phyloP scores from a whole-genome alignment of 75 land plant species.

The Isoetes taiwanensis region DNA sequence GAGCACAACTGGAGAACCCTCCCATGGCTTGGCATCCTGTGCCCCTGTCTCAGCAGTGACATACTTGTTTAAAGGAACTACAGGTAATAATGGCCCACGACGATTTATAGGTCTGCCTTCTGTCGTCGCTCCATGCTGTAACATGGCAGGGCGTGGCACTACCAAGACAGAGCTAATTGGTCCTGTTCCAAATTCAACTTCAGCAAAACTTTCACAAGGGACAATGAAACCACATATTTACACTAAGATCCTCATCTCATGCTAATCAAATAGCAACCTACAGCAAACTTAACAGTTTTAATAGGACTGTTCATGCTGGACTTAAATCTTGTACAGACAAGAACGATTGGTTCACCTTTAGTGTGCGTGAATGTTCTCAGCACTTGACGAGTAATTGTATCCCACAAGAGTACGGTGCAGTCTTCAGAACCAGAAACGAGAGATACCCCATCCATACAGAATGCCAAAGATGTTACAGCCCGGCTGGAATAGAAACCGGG shows the following conservation, averaged over 20 bases:
- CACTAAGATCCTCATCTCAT: background rate
- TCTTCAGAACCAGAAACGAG: conserved; percentile 86
- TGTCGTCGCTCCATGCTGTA: conserved; percentile 14
- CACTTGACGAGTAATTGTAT: conserved; percentile 39
- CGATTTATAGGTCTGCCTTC: conserved; percentile 20
- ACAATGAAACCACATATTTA: too few species aligned
- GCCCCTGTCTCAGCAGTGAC: conserved; percentile 18
- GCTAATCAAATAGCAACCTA: background rate
- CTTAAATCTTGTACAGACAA: too few species aligned
- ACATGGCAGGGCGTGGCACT: conserved; percentile 17
- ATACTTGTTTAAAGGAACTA: conserved; percentile 57
- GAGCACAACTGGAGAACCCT: conserved; percentile 28
- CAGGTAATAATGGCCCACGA: conserved; percentile 13
- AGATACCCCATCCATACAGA: conserved; percentile 50
- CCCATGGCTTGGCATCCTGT: conserved; percentile 19
- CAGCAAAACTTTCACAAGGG: too few species aligned
- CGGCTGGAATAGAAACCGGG: too few species aligned
- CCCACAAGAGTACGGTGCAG: conserved; percentile 71
- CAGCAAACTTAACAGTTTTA: background rate
- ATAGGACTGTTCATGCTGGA: too few species aligned
- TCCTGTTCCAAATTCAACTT: conserved; percentile 9
- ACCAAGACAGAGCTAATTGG: conserved; percentile 26
- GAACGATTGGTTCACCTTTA: conserved; percentile 31
- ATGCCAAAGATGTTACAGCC: conserved; percentile 62
- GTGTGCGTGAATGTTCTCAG: conserved; percentile 53